Conservation (phyloP, 306 rosid genomes). For the Cucurbita pepo region DNA sequence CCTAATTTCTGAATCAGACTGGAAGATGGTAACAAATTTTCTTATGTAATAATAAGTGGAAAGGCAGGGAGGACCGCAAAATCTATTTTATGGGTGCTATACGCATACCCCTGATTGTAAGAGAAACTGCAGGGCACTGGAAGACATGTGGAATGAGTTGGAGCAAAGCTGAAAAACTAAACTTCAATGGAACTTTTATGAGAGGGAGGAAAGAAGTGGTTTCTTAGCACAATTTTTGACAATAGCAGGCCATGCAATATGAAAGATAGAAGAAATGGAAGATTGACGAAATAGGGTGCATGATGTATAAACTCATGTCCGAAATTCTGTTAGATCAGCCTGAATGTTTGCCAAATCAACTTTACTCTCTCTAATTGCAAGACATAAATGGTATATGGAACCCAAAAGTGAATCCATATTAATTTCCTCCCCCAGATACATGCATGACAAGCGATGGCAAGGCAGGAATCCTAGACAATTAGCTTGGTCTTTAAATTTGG, state of each 20-base stretch:
- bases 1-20: not conserved
- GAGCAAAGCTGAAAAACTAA: not conserved
- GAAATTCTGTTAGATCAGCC: not conserved
- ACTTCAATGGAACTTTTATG: not conserved
- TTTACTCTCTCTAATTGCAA: not conserved
- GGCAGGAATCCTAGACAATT: not conserved
- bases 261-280: not conserved
- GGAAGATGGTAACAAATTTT: not conserved
- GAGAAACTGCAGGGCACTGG: not conserved
- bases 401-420: not conserved
- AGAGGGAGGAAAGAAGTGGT: not conserved
- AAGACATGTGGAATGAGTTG: not conserved
- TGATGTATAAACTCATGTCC: not conserved
- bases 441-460: not conserved
- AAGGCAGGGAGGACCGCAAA: not conserved
- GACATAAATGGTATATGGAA: not conserved
- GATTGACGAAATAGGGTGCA: not conserved
- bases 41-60: not conserved
- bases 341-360: not conserved
- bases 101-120: not conserved
- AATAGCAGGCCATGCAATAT: not conserved
- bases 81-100: not conserved
- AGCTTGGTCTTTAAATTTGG: not conserved
- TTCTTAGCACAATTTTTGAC: not conserved
- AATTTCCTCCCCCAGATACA: not conserved